Evolutionary conservation across 495 filamentous ascomycete species (phyloP).

Genomic region (Penicillium psychrofluorescens): DNA sequence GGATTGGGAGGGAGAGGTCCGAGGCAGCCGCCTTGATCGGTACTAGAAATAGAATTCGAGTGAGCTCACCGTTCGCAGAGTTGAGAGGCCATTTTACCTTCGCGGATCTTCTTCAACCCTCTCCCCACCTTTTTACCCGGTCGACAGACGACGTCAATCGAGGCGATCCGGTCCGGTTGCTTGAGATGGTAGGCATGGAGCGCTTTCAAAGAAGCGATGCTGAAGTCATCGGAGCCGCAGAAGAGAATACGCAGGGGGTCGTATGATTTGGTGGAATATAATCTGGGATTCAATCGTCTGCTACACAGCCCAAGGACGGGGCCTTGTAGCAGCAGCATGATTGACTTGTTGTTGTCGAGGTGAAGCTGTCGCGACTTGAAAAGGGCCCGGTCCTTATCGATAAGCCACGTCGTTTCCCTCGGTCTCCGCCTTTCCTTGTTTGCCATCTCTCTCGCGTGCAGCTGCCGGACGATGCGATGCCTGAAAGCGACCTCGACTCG

Average conservation of each 20-base stretch:
- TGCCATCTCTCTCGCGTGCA: neutral
- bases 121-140: constrained; percentile 70
- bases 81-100: constrained; percentile 42
- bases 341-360: neutral
- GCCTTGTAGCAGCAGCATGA: constrained; percentile 20
- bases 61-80: constrained; percentile 2
- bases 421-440: constrained; percentile 4
- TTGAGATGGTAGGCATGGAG: constrained; percentile 53
- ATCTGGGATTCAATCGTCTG: constrained; percentile 5
- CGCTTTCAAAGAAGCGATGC: constrained; percentile 67
- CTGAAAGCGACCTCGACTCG: constrained; percentile 28
- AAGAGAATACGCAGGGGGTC: constrained; percentile 85
- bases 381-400: constrained; percentile 14
- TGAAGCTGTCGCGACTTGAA: constrained; percentile 4
- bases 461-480: constrained; percentile 27
- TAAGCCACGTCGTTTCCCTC: constrained; percentile 36
- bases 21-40: constrained; percentile 64
- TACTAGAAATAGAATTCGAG: constrained; percentile 39
- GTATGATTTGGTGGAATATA: constrained; percentile 26
- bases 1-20: constrained; percentile 55
- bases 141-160: constrained; percentile 82
- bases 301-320: constrained; percentile 18
- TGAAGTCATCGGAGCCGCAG: constrained; percentile 92
- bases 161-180: constrained; percentile 54
- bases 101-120: constrained; percentile 58